Conservation (phyloP, 352 stramenopile species). For the Phytophthora pseudosyringae region DNA sequence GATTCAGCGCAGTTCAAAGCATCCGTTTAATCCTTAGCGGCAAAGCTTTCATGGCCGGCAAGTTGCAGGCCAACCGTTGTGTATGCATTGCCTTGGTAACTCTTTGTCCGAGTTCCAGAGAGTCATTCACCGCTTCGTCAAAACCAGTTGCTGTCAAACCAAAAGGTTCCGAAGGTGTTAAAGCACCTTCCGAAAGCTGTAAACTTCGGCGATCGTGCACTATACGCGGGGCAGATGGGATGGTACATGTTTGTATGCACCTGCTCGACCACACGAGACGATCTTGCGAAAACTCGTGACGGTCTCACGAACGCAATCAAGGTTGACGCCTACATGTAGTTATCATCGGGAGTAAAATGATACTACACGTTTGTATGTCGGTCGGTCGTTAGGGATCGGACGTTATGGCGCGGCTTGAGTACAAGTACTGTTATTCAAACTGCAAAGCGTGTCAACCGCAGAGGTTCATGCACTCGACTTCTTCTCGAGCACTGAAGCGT, state of each 20-base stretch:
- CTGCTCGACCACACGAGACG: background rate
- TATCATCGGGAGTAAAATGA: background rate
- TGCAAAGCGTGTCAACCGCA: background rate
- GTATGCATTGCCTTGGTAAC: background rate
- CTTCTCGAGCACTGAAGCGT: no score
- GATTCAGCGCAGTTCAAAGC: slow-evolving; percentile 1
- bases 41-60: background rate
- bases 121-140: background rate
- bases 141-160: slow-evolving; percentile 15
- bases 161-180: slow-evolving; percentile 4
- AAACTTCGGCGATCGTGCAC: background rate
- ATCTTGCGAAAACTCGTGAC: background rate
- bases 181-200: background rate
- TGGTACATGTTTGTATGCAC: background rate
- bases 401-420: background rate
- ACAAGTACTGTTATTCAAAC: background rate
- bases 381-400: no score
- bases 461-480: no score
- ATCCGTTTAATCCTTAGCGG: background rate
- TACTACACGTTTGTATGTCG: no score
- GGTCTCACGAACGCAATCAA: background rate
- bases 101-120: background rate
- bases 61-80: background rate
- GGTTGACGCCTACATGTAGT: background rate
- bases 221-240: slow-evolving; percentile 2